Evolutionary conservation across 2,329 filamentous ascomycete genomes (phyloP), one percentile per base, ranked within the genome.

Genomic region (Exophiala sp.): DNA sequence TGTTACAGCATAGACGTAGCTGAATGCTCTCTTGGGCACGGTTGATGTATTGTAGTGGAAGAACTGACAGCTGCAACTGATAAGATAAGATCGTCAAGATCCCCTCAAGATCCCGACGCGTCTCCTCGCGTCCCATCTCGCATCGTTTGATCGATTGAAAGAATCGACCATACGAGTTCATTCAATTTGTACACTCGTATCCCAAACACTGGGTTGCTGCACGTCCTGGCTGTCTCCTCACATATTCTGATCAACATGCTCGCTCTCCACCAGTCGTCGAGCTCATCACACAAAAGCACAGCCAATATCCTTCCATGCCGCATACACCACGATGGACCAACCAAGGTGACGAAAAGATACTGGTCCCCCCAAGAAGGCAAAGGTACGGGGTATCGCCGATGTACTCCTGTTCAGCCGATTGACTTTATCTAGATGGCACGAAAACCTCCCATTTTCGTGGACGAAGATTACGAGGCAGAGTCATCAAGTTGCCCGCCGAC

Each of bases 221-320:
- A 18, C 16, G 16, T 18, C 16, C 3, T 2, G 16, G 16, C 16
- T 18, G 16, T 18, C 16, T 18, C 16, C 16, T 18, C 16, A 18
- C 87, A 90, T 3, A 87, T 65, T 9, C 85, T 74, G 61, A 90
- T 14, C 20, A 65, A 44, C 41, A 80, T 79, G 76, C 69, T 79
- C 21, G 66, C 76, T 40, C 71, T 79, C 36, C 67, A 71, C 39
- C 53, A 54, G 32, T 46, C 66, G 46, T 46, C 41, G 12, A 45
- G 43, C 4, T 7, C 14, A 16, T 10, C 45, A 16, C 52, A 60
- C 29, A 53, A 50, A 20, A 56, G 52, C 35, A 56, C 40, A 9
- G 46, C 55, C 51, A 86, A 96, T 65, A 74, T 96, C 16, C 78
- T 96, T 11, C 91, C 91, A 3, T 94, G 89, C 65, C 82, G 83